Conservation (phyloP, 176 grass and related monocot species). For the Thalia dealbata region DNA sequence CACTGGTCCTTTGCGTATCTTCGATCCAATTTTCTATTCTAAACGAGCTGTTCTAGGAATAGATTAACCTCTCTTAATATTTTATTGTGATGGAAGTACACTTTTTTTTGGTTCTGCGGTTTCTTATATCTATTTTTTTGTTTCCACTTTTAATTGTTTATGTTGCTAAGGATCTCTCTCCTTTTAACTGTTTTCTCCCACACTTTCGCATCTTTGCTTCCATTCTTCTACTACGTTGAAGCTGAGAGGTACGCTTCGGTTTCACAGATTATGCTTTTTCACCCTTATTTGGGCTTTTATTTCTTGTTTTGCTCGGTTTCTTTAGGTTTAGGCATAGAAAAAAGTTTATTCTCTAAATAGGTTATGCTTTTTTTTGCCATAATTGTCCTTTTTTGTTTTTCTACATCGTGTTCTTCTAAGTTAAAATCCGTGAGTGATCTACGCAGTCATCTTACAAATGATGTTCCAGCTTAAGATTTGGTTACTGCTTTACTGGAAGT, state of each 20-base stretch:
- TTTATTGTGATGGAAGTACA: conserved; percentile 15
- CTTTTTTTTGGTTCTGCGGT: conserved; percentile 1
- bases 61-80: conserved; percentile 5
- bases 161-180: not conserved
- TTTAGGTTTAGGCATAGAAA: not conserved
- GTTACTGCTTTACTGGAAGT: not conserved
- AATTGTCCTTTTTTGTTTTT: not conserved
- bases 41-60: conserved; percentile 1
- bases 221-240: not conserved
- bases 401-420: not conserved
- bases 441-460: not conserved
- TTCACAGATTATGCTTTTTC: not conserved
- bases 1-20: not conserved
- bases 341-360: not conserved
- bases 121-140: conserved; percentile 2
- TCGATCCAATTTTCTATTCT: conserved; percentile 6
- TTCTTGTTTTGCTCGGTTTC: too few species aligned
- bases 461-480: not conserved
- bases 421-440: too few species aligned
- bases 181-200: not conserved
- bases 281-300: not conserved
- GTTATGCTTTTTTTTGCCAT: not conserved
- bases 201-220: not conserved
- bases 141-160: conserved; percentile 6
- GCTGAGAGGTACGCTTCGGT: not conserved